Conservation (phyloP, 768 basidiomycete genomes). For the Russula vinacea region DNA sequence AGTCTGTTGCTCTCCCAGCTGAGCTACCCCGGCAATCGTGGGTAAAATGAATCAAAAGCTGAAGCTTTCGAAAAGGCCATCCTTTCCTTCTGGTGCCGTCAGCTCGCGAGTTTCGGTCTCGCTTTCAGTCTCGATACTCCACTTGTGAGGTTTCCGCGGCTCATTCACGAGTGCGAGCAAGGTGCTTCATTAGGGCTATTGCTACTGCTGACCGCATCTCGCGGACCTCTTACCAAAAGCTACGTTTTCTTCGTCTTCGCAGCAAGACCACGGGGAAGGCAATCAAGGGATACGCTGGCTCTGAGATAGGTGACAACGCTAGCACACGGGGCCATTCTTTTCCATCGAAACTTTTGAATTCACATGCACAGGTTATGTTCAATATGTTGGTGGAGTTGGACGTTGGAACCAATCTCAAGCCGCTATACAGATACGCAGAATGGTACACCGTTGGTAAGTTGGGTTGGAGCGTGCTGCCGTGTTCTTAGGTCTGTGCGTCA, state of each 20-base stretch:
- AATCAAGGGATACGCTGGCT: too few relatives aligned
- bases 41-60: background rate
- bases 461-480: background rate
- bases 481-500: background rate
- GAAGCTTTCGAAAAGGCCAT: background rate
- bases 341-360: too few relatives aligned
- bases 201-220: background rate
- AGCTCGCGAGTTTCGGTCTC: background rate
- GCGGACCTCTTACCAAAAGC: background rate
- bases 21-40: slow-evolving; percentile 33
- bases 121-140: background rate
- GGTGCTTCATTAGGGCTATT: background rate
- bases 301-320: background rate
- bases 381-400: too few relatives aligned
- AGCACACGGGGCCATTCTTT: too few relatives aligned
- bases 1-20: slow-evolving; percentile 38
- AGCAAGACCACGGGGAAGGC: background rate
- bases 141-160: background rate
- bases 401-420: too few relatives aligned
- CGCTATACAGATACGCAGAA: too few relatives aligned
- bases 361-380: too few relatives aligned
- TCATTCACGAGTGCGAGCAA: background rate
- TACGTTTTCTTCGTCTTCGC: background rate
- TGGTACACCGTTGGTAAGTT: background rate
- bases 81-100: background rate